Base-by-base conservation (phyloP, 2,329 filamentous ascomycete species). In the Diplodia scrobiculata region DNA sequence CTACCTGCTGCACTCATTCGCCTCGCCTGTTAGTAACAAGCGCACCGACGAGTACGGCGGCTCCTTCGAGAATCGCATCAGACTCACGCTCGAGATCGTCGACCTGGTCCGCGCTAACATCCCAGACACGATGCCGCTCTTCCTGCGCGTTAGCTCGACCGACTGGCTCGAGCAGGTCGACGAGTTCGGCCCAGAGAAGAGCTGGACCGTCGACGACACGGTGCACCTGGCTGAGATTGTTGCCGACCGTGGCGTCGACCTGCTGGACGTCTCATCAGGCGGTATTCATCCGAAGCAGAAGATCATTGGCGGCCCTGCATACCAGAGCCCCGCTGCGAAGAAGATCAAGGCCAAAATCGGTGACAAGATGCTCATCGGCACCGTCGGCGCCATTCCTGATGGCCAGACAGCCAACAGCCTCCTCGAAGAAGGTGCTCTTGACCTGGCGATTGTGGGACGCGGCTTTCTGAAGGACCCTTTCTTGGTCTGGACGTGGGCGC, bases 401-500 rank as follows among this genome's bases (percentile, higher is more conserved):
- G 89, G 88, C 1, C 84, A 87, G 71, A 84, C 89, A 75, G 92
- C 91, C 5, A 84, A 87, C 82, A 69, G 85, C 79, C 67, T 89
- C 72, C 73, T 86, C 1, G 80, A 85, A 68, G 76, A 79, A 9
- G 76, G 64, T 17, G 76, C 66, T 7, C 71, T 87, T 67, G 92
- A 97, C 73, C 76, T 93, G n/a, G 87, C 89, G 0, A 82, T 94
- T 19, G 83, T 89, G 1, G 93, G 86, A 0, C 83, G 91, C 66
- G 89, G 90, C 73, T 95, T 95, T 77, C 83, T 96, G 79, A 87
- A 91, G 75, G 91, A 96, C 73, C 90, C 92, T 0, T 88, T 91
- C 67, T 87, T 92, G 74, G 89, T 92, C 9, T 86, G 91, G 78
- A 83, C 85, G 38, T 88, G 86, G 68, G 92, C 91, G 0, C 84